Conservation (phyloP, 1,284 basidiomycete species). For the Boletus calvinii region DNA sequence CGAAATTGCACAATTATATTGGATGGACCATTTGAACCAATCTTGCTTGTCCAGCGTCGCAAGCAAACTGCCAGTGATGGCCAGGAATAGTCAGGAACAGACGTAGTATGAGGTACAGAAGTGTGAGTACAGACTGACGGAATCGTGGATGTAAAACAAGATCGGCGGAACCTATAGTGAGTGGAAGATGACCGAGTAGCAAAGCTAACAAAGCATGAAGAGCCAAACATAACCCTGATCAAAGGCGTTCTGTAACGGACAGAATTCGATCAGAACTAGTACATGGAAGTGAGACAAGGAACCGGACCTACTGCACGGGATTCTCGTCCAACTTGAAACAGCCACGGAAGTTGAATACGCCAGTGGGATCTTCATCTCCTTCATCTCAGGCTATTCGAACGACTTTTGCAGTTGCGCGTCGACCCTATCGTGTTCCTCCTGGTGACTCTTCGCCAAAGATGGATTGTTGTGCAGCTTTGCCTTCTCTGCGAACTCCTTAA, state of each 20-base stretch:
- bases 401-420: too few relatives aligned
- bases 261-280: too few relatives aligned
- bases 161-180: not conserved
- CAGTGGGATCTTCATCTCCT: too few relatives aligned
- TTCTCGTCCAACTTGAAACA: too few relatives aligned
- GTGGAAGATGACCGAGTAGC: not conserved
- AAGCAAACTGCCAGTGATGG: not conserved
- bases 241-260: too few relatives aligned
- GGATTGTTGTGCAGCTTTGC: conserved; percentile 12
- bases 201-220: not conserved
- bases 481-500: conserved; percentile 16
- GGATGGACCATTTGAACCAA: not conserved
- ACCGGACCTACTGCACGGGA: too few relatives aligned
- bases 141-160: not conserved
- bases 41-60: not conserved
- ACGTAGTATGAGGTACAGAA: not conserved
- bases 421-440: not conserved
- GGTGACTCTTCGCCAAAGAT: conserved; percentile 10
- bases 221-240: not conserved
- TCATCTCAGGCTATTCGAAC: too few relatives aligned
- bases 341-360: too few relatives aligned
- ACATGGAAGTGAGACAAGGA: too few relatives aligned
- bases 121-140: too few relatives aligned
- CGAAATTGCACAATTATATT: too few relatives aligned
- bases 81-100: too few relatives aligned